Conservation (phyloP, 306 rosid genomes). For the Begonia loranthoides region DNA sequence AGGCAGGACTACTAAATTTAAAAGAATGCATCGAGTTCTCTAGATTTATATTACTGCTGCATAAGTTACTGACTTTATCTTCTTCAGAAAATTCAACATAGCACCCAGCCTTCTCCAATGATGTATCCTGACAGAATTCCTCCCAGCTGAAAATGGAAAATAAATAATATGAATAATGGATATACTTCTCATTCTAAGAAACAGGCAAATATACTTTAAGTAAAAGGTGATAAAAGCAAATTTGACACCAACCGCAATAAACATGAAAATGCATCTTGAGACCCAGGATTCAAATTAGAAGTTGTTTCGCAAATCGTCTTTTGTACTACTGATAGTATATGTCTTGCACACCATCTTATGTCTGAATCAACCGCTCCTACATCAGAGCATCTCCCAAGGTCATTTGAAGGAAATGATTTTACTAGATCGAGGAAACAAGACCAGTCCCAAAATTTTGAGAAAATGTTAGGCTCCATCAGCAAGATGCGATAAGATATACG, state of each 20-base stretch:
- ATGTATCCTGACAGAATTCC: slow-evolving; percentile 61
- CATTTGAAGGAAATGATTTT: slow-evolving; percentile 19
- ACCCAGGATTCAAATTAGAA: slow-evolving; percentile 25
- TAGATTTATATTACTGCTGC: slow-evolving; percentile 18
- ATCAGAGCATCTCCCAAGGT: not conserved
- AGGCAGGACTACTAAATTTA: slow-evolving; percentile 16
- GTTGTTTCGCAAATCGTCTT: slow-evolving; percentile 35
- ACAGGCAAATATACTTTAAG: too few species aligned
- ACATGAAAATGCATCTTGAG: slow-evolving; percentile 45
- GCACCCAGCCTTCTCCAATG: slow-evolving; percentile 57
- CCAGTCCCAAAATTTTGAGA: slow-evolving; percentile 71
- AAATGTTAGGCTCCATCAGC: slow-evolving; percentile 33
- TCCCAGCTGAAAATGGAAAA: slow-evolving; percentile 57
- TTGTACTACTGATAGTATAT: slow-evolving; percentile 36
- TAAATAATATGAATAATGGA: slow-evolving; percentile 2
- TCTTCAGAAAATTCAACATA: slow-evolving; percentile 25
- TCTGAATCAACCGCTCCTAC: slow-evolving; percentile 21
- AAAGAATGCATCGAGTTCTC: slow-evolving; percentile 31
- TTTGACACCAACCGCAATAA: slow-evolving; percentile 43
- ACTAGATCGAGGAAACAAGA: slow-evolving; percentile 46
- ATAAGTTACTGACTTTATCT: slow-evolving; percentile 13
- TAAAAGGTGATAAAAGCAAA: slow-evolving; percentile 1
- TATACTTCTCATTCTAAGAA: slow-evolving; percentile 2
- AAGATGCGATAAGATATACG: slow-evolving; percentile 67
- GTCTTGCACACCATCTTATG: slow-evolving; percentile 57